These are phyloP conservation scores for Fusarium sp. DNA, from an alignment of 2,329 filamentous ascomycete species.

Conservation along the genomic window DNA sequence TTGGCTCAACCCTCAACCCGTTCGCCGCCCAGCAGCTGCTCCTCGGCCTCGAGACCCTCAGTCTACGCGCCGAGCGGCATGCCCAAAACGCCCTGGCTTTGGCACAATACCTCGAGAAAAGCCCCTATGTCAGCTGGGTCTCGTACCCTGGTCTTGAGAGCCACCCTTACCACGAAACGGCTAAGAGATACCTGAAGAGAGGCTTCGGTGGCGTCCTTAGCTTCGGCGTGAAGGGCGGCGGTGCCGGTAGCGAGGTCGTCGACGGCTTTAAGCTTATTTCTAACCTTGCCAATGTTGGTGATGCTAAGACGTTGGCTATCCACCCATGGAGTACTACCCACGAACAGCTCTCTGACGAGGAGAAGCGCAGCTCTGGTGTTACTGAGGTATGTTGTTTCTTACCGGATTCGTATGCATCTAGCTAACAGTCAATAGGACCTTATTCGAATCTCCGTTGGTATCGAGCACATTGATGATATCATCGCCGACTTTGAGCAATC, in stretches of 20 bases:
- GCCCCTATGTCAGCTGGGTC: conserved; percentile 89
- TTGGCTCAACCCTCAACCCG: conserved; percentile 85
- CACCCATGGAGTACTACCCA: conserved; percentile 97
- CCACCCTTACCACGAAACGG: conserved; percentile 82
- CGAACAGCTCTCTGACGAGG: conserved; percentile 87
- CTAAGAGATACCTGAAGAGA: conserved; percentile 86
- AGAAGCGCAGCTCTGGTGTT: conserved; percentile 83
- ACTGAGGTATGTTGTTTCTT: conserved; percentile 68
- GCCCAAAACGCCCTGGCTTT: conserved; percentile 84
- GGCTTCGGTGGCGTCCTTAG: conserved; percentile 93
- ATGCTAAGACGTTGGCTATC: conserved; percentile 94
- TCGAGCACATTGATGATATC: conserved; percentile 97
- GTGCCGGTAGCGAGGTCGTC: conserved; percentile 85
- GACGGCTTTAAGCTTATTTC: conserved; percentile 96
- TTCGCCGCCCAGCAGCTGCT: conserved; percentile 94
- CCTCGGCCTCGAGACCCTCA: conserved; percentile 89
- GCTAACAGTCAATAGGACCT: conserved; percentile 69
- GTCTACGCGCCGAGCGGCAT: conserved; percentile 86
- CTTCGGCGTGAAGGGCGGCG: conserved; percentile 93
- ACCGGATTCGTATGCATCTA: not conserved
- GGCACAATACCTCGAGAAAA: conserved; percentile 85
- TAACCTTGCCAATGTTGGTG: conserved; percentile 95
- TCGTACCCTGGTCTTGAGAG: conserved; percentile 89
- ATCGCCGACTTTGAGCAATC: conserved; percentile 95
- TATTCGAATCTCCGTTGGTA: conserved; percentile 95